These are phyloP conservation scores for Diaporthe capsici DNA, from an alignment of 2,329 filamentous ascomycete species.

Conservation along the genomic window DNA sequence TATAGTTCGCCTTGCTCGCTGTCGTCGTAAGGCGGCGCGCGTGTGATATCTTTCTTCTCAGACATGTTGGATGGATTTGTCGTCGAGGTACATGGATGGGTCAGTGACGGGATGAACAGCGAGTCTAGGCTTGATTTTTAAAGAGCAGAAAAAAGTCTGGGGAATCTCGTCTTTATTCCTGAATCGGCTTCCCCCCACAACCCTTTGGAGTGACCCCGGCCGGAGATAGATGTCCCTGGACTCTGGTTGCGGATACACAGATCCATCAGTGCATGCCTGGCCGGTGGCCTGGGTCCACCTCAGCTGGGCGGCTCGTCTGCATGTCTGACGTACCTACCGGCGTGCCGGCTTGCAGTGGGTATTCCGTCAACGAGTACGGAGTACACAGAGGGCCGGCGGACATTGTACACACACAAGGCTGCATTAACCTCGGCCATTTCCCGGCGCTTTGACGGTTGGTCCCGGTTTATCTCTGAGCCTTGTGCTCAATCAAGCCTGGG, in stretches of 20 bases:
- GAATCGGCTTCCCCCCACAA: conserved; percentile 14
- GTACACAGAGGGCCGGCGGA: background rate
- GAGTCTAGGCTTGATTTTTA: background rate
- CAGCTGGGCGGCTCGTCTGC: conserved; percentile 12
- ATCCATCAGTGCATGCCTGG: background rate
- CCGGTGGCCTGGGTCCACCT: background rate
- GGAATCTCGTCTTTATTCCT: background rate
- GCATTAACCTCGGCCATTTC: conserved; percentile 25
- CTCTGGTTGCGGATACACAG: conserved; percentile 5
- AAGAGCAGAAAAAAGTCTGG: conserved; percentile 15
- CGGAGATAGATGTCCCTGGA: background rate
- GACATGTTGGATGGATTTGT: conserved; percentile 2
- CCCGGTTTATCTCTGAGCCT: background rate
- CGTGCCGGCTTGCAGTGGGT: conserved; percentile 5
- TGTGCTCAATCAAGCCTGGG: background rate
- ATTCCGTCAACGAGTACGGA: background rate
- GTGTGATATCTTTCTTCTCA: conserved; percentile 22
- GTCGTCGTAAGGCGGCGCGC: background rate
- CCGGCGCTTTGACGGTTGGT: conserved; percentile 21
- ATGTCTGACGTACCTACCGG: conserved; percentile 28
- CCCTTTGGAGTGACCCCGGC: background rate
- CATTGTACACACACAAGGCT: conserved; percentile 17
- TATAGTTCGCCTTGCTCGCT: background rate
- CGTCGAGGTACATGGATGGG: background rate
- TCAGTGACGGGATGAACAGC: background rate